Percentiles rank a stretch among this genome's conserved stretches.
Conservation (phyloP, 129 eudicot species). For the Cynara cardunculus region DNA sequence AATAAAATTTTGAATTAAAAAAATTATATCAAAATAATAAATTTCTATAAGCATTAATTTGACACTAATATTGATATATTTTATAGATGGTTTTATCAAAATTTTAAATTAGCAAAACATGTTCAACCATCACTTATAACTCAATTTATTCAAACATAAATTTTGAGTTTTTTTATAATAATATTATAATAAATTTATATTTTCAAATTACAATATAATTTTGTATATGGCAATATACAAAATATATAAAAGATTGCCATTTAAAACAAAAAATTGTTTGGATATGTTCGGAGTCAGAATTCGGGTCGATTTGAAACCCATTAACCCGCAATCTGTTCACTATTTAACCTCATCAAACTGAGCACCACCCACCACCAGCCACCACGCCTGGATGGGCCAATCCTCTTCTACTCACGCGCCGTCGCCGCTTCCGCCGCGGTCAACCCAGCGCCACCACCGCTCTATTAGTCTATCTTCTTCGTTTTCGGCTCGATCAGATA, state of each 20-base stretch:
- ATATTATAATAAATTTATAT: no score
- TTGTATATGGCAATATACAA: no score
- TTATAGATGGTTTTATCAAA: no score
- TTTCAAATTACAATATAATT: no score
- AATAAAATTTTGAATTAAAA: no score
- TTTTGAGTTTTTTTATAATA: no score
- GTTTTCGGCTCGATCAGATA: slow-evolving; percentile 17
- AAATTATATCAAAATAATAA: no score
- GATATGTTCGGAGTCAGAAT: neutral
- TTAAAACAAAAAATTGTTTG: neutral
- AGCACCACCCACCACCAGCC: slow-evolving; percentile 20
- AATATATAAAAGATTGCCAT: neutral
- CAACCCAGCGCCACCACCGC: slow-evolving; percentile 22
- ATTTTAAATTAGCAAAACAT: no score
- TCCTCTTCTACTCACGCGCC: slow-evolving; percentile 38
- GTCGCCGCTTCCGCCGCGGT: slow-evolving; percentile 23
- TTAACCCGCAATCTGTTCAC: neutral
- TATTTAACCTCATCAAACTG: slow-evolving; percentile 12
- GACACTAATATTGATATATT: neutral
- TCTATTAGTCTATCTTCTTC: slow-evolving; percentile 12
- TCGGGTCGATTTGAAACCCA: neutral
- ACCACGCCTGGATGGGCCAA: slow-evolving; percentile 42
- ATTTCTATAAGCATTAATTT: no score
- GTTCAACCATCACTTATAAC: neutral
- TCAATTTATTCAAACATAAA: no score